phyloP scores from a whole-genome alignment of 352 stramenopile genomes.

The Phytophthora meadii region DNA sequence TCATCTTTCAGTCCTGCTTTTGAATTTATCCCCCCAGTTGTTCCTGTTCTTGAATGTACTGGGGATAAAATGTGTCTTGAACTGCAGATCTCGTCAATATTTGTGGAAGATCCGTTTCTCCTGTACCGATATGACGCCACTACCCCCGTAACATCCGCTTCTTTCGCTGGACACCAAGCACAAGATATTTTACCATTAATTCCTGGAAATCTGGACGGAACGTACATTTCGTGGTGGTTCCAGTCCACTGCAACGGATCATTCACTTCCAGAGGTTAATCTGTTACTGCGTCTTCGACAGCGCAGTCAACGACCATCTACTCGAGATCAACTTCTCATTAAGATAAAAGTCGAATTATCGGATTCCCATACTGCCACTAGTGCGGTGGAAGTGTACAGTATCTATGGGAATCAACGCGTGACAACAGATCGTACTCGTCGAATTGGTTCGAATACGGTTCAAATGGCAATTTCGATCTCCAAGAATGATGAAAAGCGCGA shows the following conservation, averaged over 20 bases:
- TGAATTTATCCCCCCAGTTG: constrained; percentile 13
- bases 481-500: constrained; percentile 15
- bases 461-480: constrained; percentile 30
- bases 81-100: constrained; percentile 39
- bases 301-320: constrained; percentile 37
- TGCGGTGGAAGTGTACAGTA: constrained; percentile 24
- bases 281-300: constrained; percentile 46
- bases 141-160: constrained; percentile 24
- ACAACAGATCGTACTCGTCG: constrained; percentile 21
- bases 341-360: constrained; percentile 19
- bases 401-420: constrained; percentile 45
- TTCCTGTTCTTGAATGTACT: neutral
- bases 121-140: constrained; percentile 36
- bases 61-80: constrained; percentile 33
- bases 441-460: constrained; percentile 16
- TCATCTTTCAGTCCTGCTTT: constrained; percentile 8
- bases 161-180: constrained; percentile 30
- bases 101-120: constrained; percentile 36
- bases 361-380: constrained; percentile 10
- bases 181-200: constrained; percentile 28
- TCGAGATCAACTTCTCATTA: constrained; percentile 40
- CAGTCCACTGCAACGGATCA: constrained; percentile 15
- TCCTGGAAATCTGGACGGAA: constrained; percentile 4
- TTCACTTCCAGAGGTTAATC: constrained; percentile 21
- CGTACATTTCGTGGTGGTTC: constrained; percentile 38